Evolutionary conservation across 139 green algal species (phyloP), one percentile per base, ranked within the genome.

Genomic region (Yamagishiella unicocca): DNA sequence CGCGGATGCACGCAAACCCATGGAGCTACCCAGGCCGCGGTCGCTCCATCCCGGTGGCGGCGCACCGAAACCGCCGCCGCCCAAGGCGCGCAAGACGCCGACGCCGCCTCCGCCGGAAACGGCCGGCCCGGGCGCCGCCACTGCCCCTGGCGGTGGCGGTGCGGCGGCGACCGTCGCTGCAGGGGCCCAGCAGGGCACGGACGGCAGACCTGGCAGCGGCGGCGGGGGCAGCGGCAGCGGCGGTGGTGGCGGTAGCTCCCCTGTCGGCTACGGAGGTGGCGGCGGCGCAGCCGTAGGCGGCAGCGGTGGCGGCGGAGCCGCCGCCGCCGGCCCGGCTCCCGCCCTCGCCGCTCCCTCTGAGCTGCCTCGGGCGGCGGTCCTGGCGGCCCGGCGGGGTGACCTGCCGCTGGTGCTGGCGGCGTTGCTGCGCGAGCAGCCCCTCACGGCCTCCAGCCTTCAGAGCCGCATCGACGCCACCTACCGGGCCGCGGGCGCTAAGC

Each of bases 401-500:
- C 67, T 87, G 35, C 27, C 50, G 67, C 50, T 87, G 31, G 82
- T 87, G 40, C 14, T 87, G 3, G 82, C 46, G 67, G 82, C 82
- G 46, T 29, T 87, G 66, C 67, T 87, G 31, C 80, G 80, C 19
- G 80, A 86, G 25, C 31, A 38, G 43, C 80, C 80, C n/a, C 80
- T 78, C 22, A 86, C 80, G 31, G 43, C 31, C 22, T 68, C 62
- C 21, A 54, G 43, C n/a, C 80, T 86, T 24, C 43, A 77, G 43
- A 53, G 62, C 33, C 62, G 80, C 5, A 86, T 86, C 31, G 80
- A 86, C 43, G 58, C 68, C 31, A 22, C 64, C 7, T 86, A 86
- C 80, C 62, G 80, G 1, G 66, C 80, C 21, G 82, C 82, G 35
- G 82, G 40, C 25, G 50, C 35, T 45, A 87, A 87, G 53, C 46